These are phyloP conservation scores for Sordariomycetes sp. DNA, from an alignment of 2,329 filamentous ascomycete species.

Conservation along the genomic window DNA sequence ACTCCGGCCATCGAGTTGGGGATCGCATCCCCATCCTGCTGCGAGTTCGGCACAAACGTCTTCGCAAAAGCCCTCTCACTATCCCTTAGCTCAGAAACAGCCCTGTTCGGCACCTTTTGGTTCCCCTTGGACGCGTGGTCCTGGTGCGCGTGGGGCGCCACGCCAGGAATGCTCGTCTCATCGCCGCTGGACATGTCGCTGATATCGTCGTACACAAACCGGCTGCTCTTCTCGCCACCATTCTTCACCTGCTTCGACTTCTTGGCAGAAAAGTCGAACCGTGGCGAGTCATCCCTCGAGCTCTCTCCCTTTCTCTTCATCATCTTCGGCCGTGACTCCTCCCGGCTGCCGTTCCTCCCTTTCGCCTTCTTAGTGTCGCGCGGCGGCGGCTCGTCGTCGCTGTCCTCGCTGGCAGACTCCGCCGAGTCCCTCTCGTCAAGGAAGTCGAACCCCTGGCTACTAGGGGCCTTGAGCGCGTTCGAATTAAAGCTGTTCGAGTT, in stretches of 20 bases:
- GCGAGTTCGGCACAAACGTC: background rate
- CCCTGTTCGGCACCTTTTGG: background rate
- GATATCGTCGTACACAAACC: background rate
- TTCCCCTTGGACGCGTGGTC: background rate
- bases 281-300: background rate
- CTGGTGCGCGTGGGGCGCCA: background rate
- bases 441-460: background rate
- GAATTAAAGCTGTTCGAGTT: background rate
- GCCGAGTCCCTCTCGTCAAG: background rate
- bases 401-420: background rate
- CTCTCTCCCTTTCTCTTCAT: background rate
- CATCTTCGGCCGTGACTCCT: background rate
- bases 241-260: background rate
- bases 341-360: background rate
- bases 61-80: background rate
- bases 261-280: background rate
- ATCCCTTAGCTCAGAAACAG: background rate
- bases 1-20: no score
- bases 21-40: background rate
- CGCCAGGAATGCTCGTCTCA: background rate
- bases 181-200: background rate
- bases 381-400: no score
- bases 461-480: background rate
- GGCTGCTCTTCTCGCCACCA: background rate
- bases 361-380: background rate